Evolutionary conservation across 2,329 filamentous ascomycete genomes (phyloP).

Genomic region (Ceratocystis harringtonii): DNA sequence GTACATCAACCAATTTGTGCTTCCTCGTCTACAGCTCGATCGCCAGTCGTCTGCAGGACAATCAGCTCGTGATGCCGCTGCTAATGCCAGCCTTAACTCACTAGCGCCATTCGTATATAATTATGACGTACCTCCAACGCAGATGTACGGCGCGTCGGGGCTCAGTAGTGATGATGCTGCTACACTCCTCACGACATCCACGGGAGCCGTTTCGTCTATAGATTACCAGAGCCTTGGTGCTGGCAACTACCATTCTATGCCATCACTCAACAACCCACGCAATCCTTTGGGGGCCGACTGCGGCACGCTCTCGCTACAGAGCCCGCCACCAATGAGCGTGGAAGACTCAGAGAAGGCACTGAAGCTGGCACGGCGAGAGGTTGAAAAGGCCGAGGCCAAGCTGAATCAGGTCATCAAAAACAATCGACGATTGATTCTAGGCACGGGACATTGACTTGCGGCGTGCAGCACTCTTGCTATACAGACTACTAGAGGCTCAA

Average conservation of each 20-base stretch:
- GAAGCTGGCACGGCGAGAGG: constrained; percentile 39
- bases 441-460: constrained; percentile 19
- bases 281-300: constrained; percentile 1
- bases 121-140: not conserved
- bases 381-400: constrained; percentile 46
- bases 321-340: constrained; percentile 41
- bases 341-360: constrained; percentile 48
- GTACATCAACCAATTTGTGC: constrained; percentile 55
- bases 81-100: constrained; percentile 37
- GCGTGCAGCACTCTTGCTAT: constrained; percentile 16
- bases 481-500: constrained; percentile 15
- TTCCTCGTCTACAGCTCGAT: constrained; percentile 30
- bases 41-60: not conserved
- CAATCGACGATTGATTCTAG: constrained; percentile 40
- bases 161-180: constrained; percentile 4
- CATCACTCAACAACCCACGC: constrained; percentile 9
- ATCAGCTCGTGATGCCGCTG: not conserved
- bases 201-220: constrained; percentile 23
- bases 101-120: constrained; percentile 31
- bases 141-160: constrained; percentile 1
- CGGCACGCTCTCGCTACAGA: constrained; percentile 22
- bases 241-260: not conserved
- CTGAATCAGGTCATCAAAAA: constrained; percentile 44
- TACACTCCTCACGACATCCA: constrained; percentile 17
- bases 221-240: constrained; percentile 18